Base-by-base conservation (phyloP, 164 flowering plant species). In the Akebia trifoliata region DNA sequence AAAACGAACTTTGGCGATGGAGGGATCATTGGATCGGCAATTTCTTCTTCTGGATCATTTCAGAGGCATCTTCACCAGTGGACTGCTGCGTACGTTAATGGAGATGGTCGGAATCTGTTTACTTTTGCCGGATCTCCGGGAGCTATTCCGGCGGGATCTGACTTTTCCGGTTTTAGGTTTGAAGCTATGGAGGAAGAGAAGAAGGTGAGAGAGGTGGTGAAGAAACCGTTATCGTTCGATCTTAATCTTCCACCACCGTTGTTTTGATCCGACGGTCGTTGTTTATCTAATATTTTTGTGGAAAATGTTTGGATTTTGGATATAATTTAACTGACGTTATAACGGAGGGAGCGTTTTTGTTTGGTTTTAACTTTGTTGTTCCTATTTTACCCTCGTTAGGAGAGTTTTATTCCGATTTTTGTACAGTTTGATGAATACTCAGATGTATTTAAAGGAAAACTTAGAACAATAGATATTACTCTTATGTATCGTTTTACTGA, bases 241-340 rank as follows among this genome's bases (percentile, higher is more conserved):
- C 78, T 80, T 42, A 80, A 80, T 50, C 66, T 67, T 0, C 85
- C 82, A 30, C 71, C 85, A 20, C 85, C 85, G 25, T 68, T 69
- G 1, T 57, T 69, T 48, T 80, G 70, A 77, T 61, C 63, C 6
- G 54, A 30, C 59, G 52, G 45, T 26, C 18, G 54, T 17, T 25
- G 9, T 20, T 34, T 21, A 36, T 20, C n/a, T 10, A 20, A 10
- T 2, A 52, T 34, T n/a, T 52, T 35, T 4, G 20, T 9, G 24
- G 25, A 20, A 0, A 2, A 20, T n/a, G n/a, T n/a, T n/a, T n/a
- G n/a, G n/a, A n/a, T n/a, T n/a, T n/a, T n/a, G n/a, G n/a, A n/a
- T n/a, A n/a, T n/a, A n/a, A n/a, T n/a, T n/a, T n/a, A n/a, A n/a
- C n/a, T n/a, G n/a, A n/a, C n/a, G n/a, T n/a, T n/a, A n/a, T n/a